Conservation (phyloP, 1,284 basidiomycete species). For the Xerocomus cyaneibrunnescens region DNA sequence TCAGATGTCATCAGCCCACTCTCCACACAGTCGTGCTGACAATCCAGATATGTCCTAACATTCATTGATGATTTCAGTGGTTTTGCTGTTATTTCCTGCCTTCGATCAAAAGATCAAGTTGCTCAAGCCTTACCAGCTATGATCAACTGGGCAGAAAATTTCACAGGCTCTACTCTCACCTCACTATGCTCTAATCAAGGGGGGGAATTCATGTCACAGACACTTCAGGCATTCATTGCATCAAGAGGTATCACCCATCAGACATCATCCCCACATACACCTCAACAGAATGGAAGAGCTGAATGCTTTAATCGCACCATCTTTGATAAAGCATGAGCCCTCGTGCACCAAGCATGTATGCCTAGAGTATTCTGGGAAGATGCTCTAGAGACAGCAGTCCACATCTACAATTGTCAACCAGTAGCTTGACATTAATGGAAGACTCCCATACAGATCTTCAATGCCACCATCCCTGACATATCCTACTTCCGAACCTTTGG, state of each 20-base stretch:
- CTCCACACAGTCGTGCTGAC: no score
- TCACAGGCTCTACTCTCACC: no score
- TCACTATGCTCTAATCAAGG: neutral
- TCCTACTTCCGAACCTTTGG: neutral
- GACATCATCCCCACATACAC: neutral
- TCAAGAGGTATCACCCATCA: neutral
- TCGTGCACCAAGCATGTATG: neutral
- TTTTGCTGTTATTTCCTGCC: neutral
- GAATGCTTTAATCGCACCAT: neutral
- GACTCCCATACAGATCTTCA: neutral
- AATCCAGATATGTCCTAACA: neutral
- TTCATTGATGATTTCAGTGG: neutral
- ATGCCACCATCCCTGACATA: neutral
- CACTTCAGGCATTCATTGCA: neutral
- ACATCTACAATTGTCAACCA: neutral
- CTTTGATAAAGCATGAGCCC: neutral
- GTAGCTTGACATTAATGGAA: neutral
- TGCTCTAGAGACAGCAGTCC: neutral
- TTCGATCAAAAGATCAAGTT: neutral
- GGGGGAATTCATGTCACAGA: neutral
- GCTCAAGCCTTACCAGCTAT: neutral
- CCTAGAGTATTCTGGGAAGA: neutral
- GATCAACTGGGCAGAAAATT: neutral
- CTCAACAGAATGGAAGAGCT: neutral
- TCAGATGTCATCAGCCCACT: neutral